These are phyloP conservation scores for Ceratocystis cacaofunesta DNA, from an alignment of 2,329 filamentous ascomycete species.

Conservation along the genomic window DNA sequence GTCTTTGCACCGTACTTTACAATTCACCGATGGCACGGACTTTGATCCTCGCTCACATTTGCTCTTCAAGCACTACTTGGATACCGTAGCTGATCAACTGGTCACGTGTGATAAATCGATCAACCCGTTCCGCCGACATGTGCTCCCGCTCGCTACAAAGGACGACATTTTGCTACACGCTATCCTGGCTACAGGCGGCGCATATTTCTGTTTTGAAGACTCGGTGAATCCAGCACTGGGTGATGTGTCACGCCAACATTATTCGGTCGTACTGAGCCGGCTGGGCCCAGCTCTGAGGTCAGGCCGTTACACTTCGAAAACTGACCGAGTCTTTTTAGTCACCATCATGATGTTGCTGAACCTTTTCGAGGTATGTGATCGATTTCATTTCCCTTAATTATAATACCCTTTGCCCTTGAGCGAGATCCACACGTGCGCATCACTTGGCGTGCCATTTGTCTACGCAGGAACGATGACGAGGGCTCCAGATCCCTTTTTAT, in stretches of 20 bases:
- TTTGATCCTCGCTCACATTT: slow-evolving; percentile 13
- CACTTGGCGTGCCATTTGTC: neutral
- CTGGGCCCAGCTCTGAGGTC: slow-evolving; percentile 7
- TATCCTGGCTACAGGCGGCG: slow-evolving; percentile 14
- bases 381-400: neutral
- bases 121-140: slow-evolving; percentile 8
- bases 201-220: slow-evolving; percentile 13
- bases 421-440: neutral
- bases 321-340: slow-evolving; percentile 12
- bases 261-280: slow-evolving; percentile 7
- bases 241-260: slow-evolving; percentile 11
- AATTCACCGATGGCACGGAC: neutral
- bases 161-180: slow-evolving; percentile 15
- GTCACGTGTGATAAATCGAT: slow-evolving; percentile 6
- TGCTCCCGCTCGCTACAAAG: slow-evolving; percentile 11
- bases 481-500: neutral
- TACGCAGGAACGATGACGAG: neutral
- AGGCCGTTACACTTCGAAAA: neutral
- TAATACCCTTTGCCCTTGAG: neutral
- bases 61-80: slow-evolving; percentile 16
- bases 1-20: neutral
- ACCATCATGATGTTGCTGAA: slow-evolving; percentile 13
- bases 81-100: slow-evolving; percentile 12
- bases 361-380: slow-evolving; percentile 14
- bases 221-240: slow-evolving; percentile 10